Base-by-base conservation (phyloP, 768 basidiomycete genomes). In the Lentinula aciculospora region DNA sequence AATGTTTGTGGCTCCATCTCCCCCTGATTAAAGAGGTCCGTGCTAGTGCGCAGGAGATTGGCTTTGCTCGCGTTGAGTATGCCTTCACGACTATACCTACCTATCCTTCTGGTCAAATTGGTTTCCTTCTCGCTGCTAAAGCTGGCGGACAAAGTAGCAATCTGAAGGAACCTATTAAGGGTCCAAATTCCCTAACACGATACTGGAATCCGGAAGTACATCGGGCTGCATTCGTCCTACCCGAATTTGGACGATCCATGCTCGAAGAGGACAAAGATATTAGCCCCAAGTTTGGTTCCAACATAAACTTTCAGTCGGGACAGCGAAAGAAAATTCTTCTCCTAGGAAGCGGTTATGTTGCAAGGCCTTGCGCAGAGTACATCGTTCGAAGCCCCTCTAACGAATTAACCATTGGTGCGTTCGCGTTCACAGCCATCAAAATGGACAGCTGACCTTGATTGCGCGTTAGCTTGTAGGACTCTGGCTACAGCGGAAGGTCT, bases 41-140 rank as follows among this genome's bases (percentile, higher is more conserved):
- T 60, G 71, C 74, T 56, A 88, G 84, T 71, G 89, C 88, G 40
- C 76, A 81, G 56, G 73, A 75, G 46, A 73, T 97, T 34, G 56
- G 56, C 60, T 99, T 98, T 79, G 79, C 88, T 37, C 81, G 83
- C 17, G 78, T 86, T 39, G 88, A 93, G 67, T 99, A 97, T 69
- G 97, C 94, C 15, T 97, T 81, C 74, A 95, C 94, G 60, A 98
- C 94, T 21, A 95, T 98, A 63, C 96, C 96, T 0, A 97, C 95
- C 15, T 99, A 99, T 74, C 97, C 97, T 19, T 88, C 91, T n/a
- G 97, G 97, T 36, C 94, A 95, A 68, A 99, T 98, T 66, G 95
- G 97, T 23, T 95, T 95, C 75, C 80, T 95, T 63, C 78, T 98
- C 46, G 92, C 89, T 71, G 86, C 94, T 56, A 94, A 89, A 73